Base-by-base conservation (phyloP, 192 early-diverging fungal genomes). In the Phlyctochytrium bullatum region DNA sequence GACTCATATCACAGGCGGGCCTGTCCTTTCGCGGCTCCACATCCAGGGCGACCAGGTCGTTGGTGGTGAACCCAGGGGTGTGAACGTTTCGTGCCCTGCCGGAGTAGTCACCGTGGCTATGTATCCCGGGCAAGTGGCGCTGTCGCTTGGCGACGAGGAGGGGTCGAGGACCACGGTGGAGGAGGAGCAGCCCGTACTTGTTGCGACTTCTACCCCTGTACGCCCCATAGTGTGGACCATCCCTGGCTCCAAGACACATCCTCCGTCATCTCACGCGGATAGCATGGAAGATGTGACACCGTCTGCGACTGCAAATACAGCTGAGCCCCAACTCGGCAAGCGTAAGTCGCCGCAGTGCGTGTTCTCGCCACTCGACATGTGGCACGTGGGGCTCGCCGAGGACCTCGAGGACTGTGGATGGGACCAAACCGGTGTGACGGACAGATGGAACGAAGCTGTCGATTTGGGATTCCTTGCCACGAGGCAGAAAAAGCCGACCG, bases 1-100 rank as follows among this genome's bases (percentile, higher is more conserved):
- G 3, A 64, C 62, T 47, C 40, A 20, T 23, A 51, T 64, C 24
- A 51, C 62, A 28, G 40, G 25, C 36, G 36, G 62, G 35, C 33
- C 62, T 16, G 40, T 64, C 36, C 6, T 27, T 4, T 10, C 3
- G 2, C n/a, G 17, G 25, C 33, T 64, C 40, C 3, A 4, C n/a
- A 33, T 64, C 28, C 4, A 35, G 16, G 12, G 62, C 20, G 40
- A 47, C 34, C 24, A 50, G 20, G 50, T 3, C 62, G n/a, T 64
- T 2, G 36, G 35, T 35, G 62, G 12, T 47, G 36, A 16, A 3
- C 27, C 33, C 62, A 17, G 36, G 12, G 6, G 2, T 16, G 34
- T 64, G 17, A 6, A 3, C 40, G n/a, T 64, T 6, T 12, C 4
- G 14, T 10, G 6, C 25, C 16, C 25, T 25, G 6, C 16, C 25